A percentile compares a stretch with the other conserved stretches of the same genome.
phyloP scores from a whole-genome alignment of 164 flowering plant genomes.

The Umbilicus rupestris region DNA sequence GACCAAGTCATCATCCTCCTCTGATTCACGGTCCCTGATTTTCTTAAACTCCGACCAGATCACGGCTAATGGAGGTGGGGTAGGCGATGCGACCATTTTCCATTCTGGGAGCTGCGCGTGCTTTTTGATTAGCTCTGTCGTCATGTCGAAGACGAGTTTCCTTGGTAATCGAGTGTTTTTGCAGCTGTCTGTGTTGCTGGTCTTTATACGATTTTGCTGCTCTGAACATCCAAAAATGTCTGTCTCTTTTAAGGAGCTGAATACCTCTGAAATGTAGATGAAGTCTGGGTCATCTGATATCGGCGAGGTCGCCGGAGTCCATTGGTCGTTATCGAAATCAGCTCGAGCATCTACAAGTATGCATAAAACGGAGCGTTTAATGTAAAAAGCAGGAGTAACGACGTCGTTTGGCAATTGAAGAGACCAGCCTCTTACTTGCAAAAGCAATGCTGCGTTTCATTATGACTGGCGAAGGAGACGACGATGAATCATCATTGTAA shows the following conservation, averaged over 20 bases:
- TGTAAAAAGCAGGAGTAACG: too few species aligned
- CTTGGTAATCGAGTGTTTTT: conserved; percentile 41
- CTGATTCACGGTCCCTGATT: conserved; percentile 28
- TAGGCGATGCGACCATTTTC: conserved; percentile 28
- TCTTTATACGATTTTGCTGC: conserved; percentile 36
- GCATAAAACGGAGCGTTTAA: too few species aligned
- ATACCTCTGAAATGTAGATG: conserved; percentile 52
- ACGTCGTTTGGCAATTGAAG: conserved; percentile 13
- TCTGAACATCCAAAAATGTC: conserved; percentile 69
- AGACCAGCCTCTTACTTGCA: too few species aligned
- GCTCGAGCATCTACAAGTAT: too few species aligned
- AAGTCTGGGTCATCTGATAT: conserved; percentile 41
- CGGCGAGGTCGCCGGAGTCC: background rate
- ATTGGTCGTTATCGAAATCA: too few species aligned
- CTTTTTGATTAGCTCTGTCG: conserved; percentile 43
- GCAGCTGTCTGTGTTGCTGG: conserved; percentile 26
- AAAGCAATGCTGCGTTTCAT: conserved; percentile 66
- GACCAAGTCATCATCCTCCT: conserved; percentile 40
- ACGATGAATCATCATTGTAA: conserved; percentile 54
- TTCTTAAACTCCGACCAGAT: conserved; percentile 54
- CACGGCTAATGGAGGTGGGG: conserved; percentile 16
- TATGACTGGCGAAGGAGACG: conserved; percentile 63
- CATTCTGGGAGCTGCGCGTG: conserved; percentile 50
- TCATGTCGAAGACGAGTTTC: conserved; percentile 53
- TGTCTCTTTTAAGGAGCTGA: conserved; percentile 45